These are phyloP conservation scores for Meyerozyma guilliermondii DNA, from an alignment of 1,139 yeast genomes.

Conservation along the genomic window DNA sequence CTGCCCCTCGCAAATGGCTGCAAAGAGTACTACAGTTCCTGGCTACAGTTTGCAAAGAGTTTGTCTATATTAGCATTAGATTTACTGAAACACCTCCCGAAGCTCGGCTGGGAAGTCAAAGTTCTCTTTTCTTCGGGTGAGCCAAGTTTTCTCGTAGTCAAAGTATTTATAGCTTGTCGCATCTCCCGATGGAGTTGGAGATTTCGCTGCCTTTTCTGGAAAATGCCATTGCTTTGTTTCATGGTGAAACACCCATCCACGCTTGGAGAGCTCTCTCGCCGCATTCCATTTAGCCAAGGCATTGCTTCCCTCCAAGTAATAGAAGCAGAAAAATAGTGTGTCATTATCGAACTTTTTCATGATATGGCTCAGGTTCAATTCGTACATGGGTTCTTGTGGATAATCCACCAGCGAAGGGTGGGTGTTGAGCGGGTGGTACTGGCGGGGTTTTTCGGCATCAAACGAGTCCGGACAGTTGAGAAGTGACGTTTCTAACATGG, in stretches of 20 bases:
- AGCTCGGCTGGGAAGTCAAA: slow-evolving; percentile 34
- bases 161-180: slow-evolving; percentile 58
- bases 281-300: slow-evolving; percentile 62
- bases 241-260: slow-evolving; percentile 88
- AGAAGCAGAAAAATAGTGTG: slow-evolving; percentile 88
- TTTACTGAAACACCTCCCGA: slow-evolving; percentile 11
- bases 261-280: slow-evolving; percentile 70
- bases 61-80: background rate
- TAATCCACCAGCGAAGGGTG: slow-evolving; percentile 89
- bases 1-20: background rate
- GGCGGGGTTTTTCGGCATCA: slow-evolving; percentile 82
- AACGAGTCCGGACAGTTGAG: slow-evolving; percentile 90
- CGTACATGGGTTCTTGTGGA: slow-evolving; percentile 83
- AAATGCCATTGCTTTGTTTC: slow-evolving; percentile 78
- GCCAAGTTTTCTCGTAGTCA: slow-evolving; percentile 89
- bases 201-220: slow-evolving; percentile 38
- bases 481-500: slow-evolving; percentile 67
- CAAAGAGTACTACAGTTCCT: background rate
- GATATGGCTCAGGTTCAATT: slow-evolving; percentile 45
- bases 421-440: slow-evolving; percentile 75
- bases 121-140: slow-evolving; percentile 73
- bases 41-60: background rate
- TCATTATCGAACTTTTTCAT: slow-evolving; percentile 78
- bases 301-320: slow-evolving; percentile 53
- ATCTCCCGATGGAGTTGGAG: background rate